These are phyloP conservation scores for Hemileccinum rubropunctum DNA, from an alignment of 768 basidiomycete genomes.

Conservation along the genomic window DNA sequence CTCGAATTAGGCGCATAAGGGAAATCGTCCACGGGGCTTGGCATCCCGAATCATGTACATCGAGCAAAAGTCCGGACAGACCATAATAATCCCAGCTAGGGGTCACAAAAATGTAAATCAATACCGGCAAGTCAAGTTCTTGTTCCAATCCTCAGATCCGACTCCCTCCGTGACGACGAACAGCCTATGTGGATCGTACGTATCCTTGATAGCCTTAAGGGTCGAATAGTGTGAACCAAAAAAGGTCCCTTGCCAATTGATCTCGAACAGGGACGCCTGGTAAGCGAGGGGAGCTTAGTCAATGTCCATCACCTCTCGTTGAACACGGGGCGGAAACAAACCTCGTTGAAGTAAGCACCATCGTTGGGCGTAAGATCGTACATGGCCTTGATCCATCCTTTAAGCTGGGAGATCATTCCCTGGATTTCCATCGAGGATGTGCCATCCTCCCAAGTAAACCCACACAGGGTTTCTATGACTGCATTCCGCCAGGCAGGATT, in stretches of 20 bases:
- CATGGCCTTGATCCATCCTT: slow-evolving; percentile 22
- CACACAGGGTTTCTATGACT: slow-evolving; percentile 29
- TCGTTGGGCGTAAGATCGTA: slow-evolving; percentile 31
- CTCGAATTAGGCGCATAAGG: too few relatives aligned
- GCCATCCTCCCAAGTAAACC: slow-evolving; percentile 23
- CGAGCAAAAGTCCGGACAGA: too few relatives aligned
- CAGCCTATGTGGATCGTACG: slow-evolving; percentile 10
- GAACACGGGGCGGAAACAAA: slow-evolving; percentile 10
- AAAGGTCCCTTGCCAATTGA: slow-evolving; percentile 39
- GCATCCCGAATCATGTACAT: too few relatives aligned
- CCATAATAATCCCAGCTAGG: neutral
- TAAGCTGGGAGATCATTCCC: slow-evolving; percentile 8
- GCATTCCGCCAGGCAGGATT: slow-evolving; percentile 49
- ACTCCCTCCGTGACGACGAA: slow-evolving; percentile 13
- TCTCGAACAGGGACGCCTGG: slow-evolving; percentile 44
- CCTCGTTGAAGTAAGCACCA: slow-evolving; percentile 51
- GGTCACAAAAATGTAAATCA: neutral
- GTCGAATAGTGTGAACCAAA: slow-evolving; percentile 44
- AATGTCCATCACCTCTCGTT: too few relatives aligned
- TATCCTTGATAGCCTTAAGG: slow-evolving; percentile 41
- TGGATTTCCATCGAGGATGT: slow-evolving; percentile 14
- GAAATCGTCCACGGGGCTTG: too few relatives aligned
- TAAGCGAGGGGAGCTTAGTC: too few relatives aligned
- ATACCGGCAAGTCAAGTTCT: slow-evolving; percentile 10
- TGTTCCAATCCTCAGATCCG: slow-evolving; percentile 28